Evolutionary conservation across 306 rosid genomes (phyloP), one percentile per base, ranked within the genome.

Genomic region (Mimosa bimucronata): DNA sequence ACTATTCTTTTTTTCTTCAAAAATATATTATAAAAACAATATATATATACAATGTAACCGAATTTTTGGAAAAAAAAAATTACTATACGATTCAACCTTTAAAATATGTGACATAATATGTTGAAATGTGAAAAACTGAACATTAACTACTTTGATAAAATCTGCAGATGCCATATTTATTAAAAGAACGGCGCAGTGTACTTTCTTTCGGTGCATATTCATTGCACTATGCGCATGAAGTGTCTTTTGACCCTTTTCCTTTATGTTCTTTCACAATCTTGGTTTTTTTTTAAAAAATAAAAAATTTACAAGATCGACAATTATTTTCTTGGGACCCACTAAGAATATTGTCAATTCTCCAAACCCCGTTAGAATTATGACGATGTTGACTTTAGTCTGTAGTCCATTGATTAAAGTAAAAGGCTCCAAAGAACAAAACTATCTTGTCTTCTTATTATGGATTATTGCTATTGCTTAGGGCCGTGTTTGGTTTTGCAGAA

Each of bases 401-500:
- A 13, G 73, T 68, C 80, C 44, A 66, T 44, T 70, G 2, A 42
- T 61, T 71, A 62, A 58, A 79, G 86, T 52, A 40, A 79, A 71
- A 71, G 55, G 19, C 30, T 50, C 66, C n/a, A 52, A 74, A 23
- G 50, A 31, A 12, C 62, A 74, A 11, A 12, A 52, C 50, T 28
- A 38, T 9, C 4, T 42, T 77, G 77, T 82, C 79, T 61, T 5
- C 15, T 71, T 76, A 71, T 55, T 45, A 26, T 29, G 37, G 62
- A 55, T n/a, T 55, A 21, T 55, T 3, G 23, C 23, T n/a, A n/a
- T 55, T 21, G 58, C 8, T 40, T 65, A 66, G 77, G 72, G n/a
- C 11, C 3, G 28, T 77, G 30, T 38, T 55, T 78, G 46, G 10
- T 57, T 9, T 50, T 78, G 85, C 93, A 95, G 98, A 95, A 77